Evolutionary conservation across 495 filamentous ascomycete species (phyloP).

Genomic region (Lentithecium fluviatile): DNA sequence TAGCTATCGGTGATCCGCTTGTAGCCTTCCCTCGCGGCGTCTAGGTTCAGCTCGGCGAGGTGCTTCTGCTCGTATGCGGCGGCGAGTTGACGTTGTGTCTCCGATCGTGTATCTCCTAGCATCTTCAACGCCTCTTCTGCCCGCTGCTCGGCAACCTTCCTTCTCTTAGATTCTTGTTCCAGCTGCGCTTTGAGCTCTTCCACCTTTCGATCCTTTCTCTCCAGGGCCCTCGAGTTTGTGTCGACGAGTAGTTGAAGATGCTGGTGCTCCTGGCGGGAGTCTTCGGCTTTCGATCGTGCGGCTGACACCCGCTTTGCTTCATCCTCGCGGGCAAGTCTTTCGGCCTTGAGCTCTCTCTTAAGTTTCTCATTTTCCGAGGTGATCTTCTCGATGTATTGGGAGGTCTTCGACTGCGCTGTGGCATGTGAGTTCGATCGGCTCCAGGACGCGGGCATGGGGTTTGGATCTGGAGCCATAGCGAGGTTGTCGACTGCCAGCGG

Average conservation of each 20-base stretch:
- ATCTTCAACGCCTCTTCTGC: constrained; percentile 27
- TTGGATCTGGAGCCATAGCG: not conserved
- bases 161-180: constrained; percentile 23
- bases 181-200: constrained; percentile 33
- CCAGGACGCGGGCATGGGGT: constrained; percentile 6
- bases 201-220: constrained; percentile 34
- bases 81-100: constrained; percentile 32
- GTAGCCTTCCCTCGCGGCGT: constrained; percentile 25
- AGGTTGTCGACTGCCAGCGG: constrained; percentile 25
- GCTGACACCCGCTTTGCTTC: constrained; percentile 19
- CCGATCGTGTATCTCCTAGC: constrained; percentile 27
- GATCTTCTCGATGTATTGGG: constrained; percentile 34
- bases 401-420: constrained; percentile 27
- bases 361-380: constrained; percentile 32
- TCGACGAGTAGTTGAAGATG: constrained; percentile 31
- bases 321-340: constrained; percentile 28
- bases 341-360: constrained; percentile 24
- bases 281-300: constrained; percentile 23
- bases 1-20: constrained; percentile 32
- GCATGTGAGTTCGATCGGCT: constrained; percentile 27
- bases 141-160: constrained; percentile 26
- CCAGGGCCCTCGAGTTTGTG: constrained; percentile 28
- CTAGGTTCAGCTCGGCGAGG: constrained; percentile 28
- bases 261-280: constrained; percentile 26
- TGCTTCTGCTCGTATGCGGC: constrained; percentile 26